Base-by-base conservation (phyloP, 495 filamentous ascomycete genomes). In the Alectoria sarmentosa region DNA sequence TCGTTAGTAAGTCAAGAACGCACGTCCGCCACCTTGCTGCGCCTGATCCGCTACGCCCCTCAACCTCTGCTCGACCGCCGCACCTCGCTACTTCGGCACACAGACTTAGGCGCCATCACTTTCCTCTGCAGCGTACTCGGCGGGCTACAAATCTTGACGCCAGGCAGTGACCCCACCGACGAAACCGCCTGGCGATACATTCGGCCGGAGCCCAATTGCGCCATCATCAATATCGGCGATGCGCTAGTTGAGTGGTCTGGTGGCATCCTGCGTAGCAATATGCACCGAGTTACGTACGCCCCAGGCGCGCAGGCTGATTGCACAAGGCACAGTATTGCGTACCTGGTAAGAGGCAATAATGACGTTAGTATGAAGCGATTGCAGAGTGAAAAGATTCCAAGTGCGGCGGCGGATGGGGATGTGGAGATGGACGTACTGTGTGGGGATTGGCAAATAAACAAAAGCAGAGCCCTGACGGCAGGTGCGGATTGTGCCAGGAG, bases 191-290 rank as follows among this genome's bases (percentile, higher is more conserved):
- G 46, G 46, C 61, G 58, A 10, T 75, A 64, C 61, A 70, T 74
- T 14, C 64, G 64, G 55, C 74, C 74, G 15, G 60, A 64, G 49
- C 69, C 63, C 19, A 71, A 69, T 28, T 66, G 64, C 57, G 73
- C 73, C 6, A 75, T 76, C 46, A 59, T 75, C 62, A 75, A 76
- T 56, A 56, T 75, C 9, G 74, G 74, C 17, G 74, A 76, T 60
- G 72, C 73, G 0, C 69, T 73, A 41, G 72, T 70, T 9, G 69
- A 69, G 57, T 70, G 68, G 61, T 72, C 67, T 0, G 68, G 69
- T 58, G 72, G 71, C 32, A 55, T 72, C 26, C 60, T 76, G 58
- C 70, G 65, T 49, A 63, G 52, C 21, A 66, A 66, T 14, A 36
- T 71, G 28, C 73, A 76, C 65, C 73, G 74, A 17, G 74, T 76